These are phyloP conservation scores for Bacterosira constricta DNA, from an alignment of 108 stramenopile genomes.

Conservation along the genomic window DNA sequence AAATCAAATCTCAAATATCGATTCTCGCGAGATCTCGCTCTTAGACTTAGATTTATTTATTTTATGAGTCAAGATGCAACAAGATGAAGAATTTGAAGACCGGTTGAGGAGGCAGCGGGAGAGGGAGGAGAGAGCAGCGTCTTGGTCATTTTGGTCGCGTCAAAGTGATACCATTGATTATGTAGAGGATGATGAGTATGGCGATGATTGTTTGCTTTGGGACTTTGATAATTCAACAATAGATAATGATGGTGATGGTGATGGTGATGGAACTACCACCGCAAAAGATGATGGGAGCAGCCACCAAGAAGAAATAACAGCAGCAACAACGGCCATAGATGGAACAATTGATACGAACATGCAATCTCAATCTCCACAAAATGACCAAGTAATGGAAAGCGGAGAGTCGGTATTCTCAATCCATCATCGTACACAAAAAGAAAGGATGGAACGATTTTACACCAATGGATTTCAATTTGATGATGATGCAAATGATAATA, in stretches of 20 bases:
- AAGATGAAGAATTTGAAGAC: too few species aligned
- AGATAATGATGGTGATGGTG: not conserved
- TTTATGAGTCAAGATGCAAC: too few species aligned
- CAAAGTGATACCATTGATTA: not conserved
- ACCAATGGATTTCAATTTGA: conserved; percentile 26
- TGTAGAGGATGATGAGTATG: conserved; percentile 2
- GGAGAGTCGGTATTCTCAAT: not conserved
- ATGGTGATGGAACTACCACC: not conserved
- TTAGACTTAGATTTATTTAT: too few species aligned
- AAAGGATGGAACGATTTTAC: conserved; percentile 31
- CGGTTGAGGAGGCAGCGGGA: not conserved
- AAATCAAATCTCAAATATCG: too few species aligned
- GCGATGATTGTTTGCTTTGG: conserved; percentile 28
- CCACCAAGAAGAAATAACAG: not conserved
- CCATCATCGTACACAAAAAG: not conserved
- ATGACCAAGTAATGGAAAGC: not conserved
- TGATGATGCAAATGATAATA: not conserved
- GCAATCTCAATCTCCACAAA: not conserved
- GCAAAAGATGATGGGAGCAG: not conserved
- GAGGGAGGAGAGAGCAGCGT: not conserved
- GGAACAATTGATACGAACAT: not conserved
- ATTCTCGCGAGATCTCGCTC: too few species aligned
- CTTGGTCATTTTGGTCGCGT: not conserved
- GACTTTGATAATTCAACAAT: conserved; percentile 14
- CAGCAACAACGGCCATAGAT: not conserved